Percentiles rank a stretch among this genome's conserved stretches.
Conservation (phyloP, 306 rosid species). For the Quercus wislizeni region DNA sequence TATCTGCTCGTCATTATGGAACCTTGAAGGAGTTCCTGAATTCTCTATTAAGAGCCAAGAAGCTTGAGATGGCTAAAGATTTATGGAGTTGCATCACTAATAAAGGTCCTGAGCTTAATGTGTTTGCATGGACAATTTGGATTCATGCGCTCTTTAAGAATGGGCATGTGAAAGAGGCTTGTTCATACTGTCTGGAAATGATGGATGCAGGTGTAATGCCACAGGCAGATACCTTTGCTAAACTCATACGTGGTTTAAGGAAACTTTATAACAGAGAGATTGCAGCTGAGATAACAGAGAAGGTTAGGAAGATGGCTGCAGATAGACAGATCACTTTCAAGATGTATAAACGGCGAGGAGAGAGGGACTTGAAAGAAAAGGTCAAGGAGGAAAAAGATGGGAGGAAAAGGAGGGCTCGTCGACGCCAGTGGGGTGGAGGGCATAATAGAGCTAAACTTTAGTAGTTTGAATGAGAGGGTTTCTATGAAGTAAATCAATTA, state of each 20-base stretch:
- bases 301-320: constrained; percentile 91
- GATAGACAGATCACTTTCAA: constrained; percentile 73
- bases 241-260: constrained; percentile 72
- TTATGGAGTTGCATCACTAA: constrained; percentile 62
- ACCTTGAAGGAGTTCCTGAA: constrained; percentile 74
- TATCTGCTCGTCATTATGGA: constrained; percentile 72
- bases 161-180: constrained; percentile 89
- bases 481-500: neutral
- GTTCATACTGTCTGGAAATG: constrained; percentile 80
- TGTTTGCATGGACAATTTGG: constrained; percentile 89
- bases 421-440: constrained; percentile 51
- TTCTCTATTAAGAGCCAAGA: constrained; percentile 65
- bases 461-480: constrained; percentile 27
- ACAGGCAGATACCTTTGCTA: constrained; percentile 83
- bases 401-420: constrained; percentile 74
- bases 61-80: constrained; percentile 89
- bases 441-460: constrained; percentile 36
- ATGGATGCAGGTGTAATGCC: constrained; percentile 81
- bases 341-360: constrained; percentile 88
- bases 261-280: constrained; percentile 67
- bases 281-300: constrained; percentile 87
- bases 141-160: constrained; percentile 74
- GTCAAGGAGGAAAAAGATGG: constrained; percentile 64
- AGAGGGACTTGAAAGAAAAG: constrained; percentile 74
- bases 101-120: constrained; percentile 63